These are phyloP conservation scores for Serendipita indica DNA, from an alignment of 768 basidiomycete species.

Conservation along the genomic window DNA sequence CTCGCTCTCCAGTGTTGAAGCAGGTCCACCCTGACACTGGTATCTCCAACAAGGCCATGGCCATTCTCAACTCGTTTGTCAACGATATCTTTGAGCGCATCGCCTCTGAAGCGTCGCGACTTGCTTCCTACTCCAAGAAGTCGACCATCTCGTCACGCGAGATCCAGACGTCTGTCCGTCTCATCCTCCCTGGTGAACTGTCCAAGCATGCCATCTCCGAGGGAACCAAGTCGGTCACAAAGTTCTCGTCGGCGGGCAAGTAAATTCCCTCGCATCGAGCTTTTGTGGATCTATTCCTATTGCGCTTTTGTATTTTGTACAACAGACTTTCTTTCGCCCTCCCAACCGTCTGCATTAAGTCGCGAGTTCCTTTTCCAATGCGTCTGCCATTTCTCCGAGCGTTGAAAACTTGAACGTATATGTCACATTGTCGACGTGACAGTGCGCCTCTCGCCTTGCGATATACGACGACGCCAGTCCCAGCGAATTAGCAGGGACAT, in stretches of 20 bases:
- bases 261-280: background rate
- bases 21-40: slow-evolving; percentile 98
- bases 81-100: slow-evolving; percentile 94
- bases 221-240: slow-evolving; percentile 87
- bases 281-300: background rate
- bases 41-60: slow-evolving; percentile 99
- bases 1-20: slow-evolving; percentile 70
- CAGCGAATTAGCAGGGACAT: slow-evolving; percentile 42
- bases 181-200: slow-evolving; percentile 92
- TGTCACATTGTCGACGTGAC: slow-evolving; percentile 29
- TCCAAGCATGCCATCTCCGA: slow-evolving; percentile 91
- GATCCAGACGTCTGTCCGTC: slow-evolving; percentile 92
- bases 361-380: slow-evolving; percentile 37
- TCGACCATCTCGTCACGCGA: slow-evolving; percentile 98
- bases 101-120: slow-evolving; percentile 79
- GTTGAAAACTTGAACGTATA: slow-evolving; percentile 34
- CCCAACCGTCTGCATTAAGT: too few species aligned
- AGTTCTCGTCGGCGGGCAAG: slow-evolving; percentile 23
- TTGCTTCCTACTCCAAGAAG: slow-evolving; percentile 95
- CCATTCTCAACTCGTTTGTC: slow-evolving; percentile 90
- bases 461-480: slow-evolving; percentile 53
- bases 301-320: too few species aligned
- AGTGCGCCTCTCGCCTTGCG: slow-evolving; percentile 30
- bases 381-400: slow-evolving; percentile 44
- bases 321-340: too few species aligned